Evolutionary conservation across 352 stramenopile genomes (phyloP).

Genomic region (Peronosclerospora sorghi): DNA sequence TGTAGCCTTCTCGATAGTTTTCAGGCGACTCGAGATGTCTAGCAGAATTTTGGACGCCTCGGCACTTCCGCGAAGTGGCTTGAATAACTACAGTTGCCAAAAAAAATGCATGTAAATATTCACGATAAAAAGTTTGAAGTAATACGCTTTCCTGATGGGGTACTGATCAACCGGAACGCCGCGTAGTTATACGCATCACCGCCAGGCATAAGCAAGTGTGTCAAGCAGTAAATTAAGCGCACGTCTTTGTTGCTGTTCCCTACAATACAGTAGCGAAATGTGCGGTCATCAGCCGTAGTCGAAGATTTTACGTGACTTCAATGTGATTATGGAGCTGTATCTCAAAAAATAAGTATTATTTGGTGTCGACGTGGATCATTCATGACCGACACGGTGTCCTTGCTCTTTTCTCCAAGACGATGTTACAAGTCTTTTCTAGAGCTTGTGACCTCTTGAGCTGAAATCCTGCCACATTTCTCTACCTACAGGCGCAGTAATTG

Average conservation of each 20-base stretch:
- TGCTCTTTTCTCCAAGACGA: conserved; percentile 10
- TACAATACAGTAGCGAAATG: too few relatives aligned
- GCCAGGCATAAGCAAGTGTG: too few relatives aligned
- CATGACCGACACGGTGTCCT: conserved; percentile 8
- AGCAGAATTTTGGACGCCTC: conserved; percentile 47
- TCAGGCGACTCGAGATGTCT: conserved; percentile 53
- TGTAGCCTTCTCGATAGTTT: conserved; percentile 34
- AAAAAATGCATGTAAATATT: too few relatives aligned
- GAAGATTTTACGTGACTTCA: background rate
- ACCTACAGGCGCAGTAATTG: conserved; percentile 23
- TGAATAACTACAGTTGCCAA: too few relatives aligned
- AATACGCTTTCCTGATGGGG: too few relatives aligned
- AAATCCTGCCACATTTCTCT: conserved; percentile 16
- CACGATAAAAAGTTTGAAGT: too few relatives aligned
- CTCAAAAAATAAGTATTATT: conserved; percentile 31
- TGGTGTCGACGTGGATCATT: conserved; percentile 12
- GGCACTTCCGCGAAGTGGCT: too few relatives aligned
- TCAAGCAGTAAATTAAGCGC: too few relatives aligned
- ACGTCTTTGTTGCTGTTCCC: too few relatives aligned
- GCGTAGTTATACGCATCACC: too few relatives aligned
- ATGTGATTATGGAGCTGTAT: background rate
- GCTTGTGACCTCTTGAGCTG: conserved; percentile 4
- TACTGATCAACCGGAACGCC: too few relatives aligned
- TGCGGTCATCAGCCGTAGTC: too few relatives aligned
- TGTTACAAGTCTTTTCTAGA: conserved; percentile 14